These are phyloP conservation scores for Naganishia antarctica DNA, from an alignment of 768 basidiomycete genomes.

Conservation along the genomic window DNA sequence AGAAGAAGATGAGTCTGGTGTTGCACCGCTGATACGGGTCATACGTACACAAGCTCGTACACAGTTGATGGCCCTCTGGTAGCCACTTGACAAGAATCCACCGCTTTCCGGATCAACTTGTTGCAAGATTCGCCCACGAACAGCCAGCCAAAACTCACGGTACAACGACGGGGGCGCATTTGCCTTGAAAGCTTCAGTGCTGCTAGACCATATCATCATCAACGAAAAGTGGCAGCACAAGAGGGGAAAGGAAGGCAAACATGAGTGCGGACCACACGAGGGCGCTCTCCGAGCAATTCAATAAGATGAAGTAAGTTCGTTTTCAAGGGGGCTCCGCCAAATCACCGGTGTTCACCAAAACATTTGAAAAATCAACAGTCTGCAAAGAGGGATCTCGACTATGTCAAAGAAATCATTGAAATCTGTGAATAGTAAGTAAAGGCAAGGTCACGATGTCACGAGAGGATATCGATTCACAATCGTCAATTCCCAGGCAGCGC, in stretches of 20 bases:
- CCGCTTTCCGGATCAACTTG: too few relatives aligned
- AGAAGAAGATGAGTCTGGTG: too few relatives aligned
- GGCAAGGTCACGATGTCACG: neutral
- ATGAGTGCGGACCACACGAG: constrained; percentile 8
- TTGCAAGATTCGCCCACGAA: too few relatives aligned
- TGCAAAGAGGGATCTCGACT: constrained; percentile 12
- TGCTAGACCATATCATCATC: too few relatives aligned
- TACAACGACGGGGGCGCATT: too few relatives aligned
- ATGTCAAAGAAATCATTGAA: constrained; percentile 13
- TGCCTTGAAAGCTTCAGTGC: too few relatives aligned
- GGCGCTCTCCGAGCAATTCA: constrained; percentile 5
- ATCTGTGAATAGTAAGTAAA: constrained; percentile 5
- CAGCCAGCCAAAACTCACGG: too few relatives aligned
- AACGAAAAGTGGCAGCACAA: neutral
- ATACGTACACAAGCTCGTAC: too few relatives aligned
- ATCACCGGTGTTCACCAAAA: neutral
- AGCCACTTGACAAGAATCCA: too few relatives aligned
- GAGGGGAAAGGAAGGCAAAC: neutral
- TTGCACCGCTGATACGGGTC: too few relatives aligned
- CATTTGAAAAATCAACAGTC: neutral
- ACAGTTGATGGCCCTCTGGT: too few relatives aligned
- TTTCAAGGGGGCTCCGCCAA: too few relatives aligned
- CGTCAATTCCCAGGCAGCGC: neutral
- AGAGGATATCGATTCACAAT: neutral
- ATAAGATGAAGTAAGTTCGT: constrained; percentile 5